Evolutionary conservation across 1,284 basidiomycete genomes (phyloP).

Genomic region (Lentinula novae-zelandiae): DNA sequence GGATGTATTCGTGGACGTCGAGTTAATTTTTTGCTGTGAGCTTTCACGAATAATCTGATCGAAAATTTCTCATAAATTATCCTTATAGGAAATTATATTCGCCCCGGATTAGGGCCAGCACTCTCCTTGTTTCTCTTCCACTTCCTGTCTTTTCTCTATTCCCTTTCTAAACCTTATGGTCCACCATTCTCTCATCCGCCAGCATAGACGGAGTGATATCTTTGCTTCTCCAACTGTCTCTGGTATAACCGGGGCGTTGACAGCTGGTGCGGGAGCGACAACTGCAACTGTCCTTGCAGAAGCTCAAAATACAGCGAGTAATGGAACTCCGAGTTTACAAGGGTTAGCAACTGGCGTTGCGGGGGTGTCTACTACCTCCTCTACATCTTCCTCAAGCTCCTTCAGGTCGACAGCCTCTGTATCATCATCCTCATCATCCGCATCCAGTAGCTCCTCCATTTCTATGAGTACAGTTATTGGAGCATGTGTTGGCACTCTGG

Average conservation of each 20-base stretch:
- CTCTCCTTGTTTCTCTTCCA: conserved; percentile 9
- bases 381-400: conserved; percentile 7
- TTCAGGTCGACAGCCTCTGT: conserved; percentile 11
- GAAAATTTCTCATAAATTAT: background rate
- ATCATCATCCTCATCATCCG: conserved; percentile 20
- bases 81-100: background rate
- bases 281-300: conserved; percentile 19
- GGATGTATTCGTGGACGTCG: background rate
- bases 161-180: conserved; percentile 6
- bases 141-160: conserved; percentile 5
- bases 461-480: conserved; percentile 48
- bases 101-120: conserved; percentile 9
- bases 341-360: background rate
- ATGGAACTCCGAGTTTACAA: conserved; percentile 12
- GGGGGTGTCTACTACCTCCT: conserved; percentile 15
- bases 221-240: conserved; percentile 53
- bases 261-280: conserved; percentile 26
- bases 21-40: background rate
- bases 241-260: conserved; percentile 42
- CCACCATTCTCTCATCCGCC: conserved; percentile 4
- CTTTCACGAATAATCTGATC: background rate
- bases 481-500: conserved; percentile 47
- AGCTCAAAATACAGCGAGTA: conserved; percentile 10
- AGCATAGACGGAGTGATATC: conserved; percentile 19
- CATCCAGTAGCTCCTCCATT: conserved; percentile 29